Percentiles rank a stretch among this genome's conserved stretches.
These are phyloP conservation scores for Rhazya stricta DNA, from an alignment of 257 asterid genomes.

Conservation along the genomic window DNA sequence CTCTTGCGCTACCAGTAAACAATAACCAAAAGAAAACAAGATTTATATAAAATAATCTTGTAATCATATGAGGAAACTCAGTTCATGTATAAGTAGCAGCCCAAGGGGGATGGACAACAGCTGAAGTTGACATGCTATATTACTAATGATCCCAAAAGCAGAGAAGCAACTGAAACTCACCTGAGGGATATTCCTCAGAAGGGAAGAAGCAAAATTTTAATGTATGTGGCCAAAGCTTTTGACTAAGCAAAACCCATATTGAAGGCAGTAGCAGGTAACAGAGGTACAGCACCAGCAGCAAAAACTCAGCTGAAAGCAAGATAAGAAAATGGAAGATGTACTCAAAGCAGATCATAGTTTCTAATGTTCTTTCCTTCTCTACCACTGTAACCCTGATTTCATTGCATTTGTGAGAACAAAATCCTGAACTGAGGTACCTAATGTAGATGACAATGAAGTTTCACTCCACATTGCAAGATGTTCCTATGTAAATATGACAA, in stretches of 20 bases:
- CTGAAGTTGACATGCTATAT: too few relatives aligned
- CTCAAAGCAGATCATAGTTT: neutral
- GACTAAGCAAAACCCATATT: neutral
- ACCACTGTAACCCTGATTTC: neutral
- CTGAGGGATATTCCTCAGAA: too few relatives aligned
- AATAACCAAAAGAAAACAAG: too few relatives aligned
- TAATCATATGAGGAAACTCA: too few relatives aligned
- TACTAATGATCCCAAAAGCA: too few relatives aligned
- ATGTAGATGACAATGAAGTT: neutral
- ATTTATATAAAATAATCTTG: too few relatives aligned
- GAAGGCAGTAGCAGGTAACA: neutral
- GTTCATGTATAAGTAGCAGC: too few relatives aligned
- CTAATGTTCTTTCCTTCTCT: neutral
- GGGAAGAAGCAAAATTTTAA: too few relatives aligned
- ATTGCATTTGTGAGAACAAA: neutral
- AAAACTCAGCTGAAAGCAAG: neutral
- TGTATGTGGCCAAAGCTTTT: neutral
- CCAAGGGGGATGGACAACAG: too few relatives aligned
- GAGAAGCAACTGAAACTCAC: too few relatives aligned
- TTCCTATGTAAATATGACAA: conserved; percentile 13
- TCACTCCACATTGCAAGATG: neutral
- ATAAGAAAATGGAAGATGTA: neutral
- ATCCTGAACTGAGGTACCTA: neutral
- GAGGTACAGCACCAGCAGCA: neutral
- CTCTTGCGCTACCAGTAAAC: too few relatives aligned